Base-by-base conservation (phyloP, 805 yeast species). In the Vanderwaltozyma yarrowii region DNA sequence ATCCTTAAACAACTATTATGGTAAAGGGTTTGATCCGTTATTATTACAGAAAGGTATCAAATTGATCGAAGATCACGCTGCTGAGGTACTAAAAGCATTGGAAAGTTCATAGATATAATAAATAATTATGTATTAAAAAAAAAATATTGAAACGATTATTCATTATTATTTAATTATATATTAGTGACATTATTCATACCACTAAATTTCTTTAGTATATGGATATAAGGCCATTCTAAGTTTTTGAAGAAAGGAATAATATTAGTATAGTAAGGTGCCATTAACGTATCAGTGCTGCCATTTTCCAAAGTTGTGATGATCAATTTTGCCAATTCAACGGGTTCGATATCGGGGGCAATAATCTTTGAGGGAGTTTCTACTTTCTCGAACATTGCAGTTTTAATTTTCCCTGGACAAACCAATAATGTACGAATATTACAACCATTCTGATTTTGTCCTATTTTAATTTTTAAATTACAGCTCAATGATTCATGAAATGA, bases 371-470 rank as follows among this genome's bases (percentile, higher is more conserved):
- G 96, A 0, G 95, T 80, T 23, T 60, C 44, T 5, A 89, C 83
- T 2, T 78, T 77, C 14, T 65, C 64, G 56, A 89, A 89, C 85
- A 89, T 71, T 2, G 56, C 50, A 0, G 96, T 86, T 35, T 69
- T 71, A 44, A 89, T 58, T 54, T 89, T 96, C 0, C 97, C 97
- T 0, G 96, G 94, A 47, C 92, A 79, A 0, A 89, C 69, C 26
- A 89, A 64, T 39, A 89, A 61, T 0, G 94, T 80, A 46, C 78
- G 78, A 14, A 89, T 56, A 36, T 60, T 63, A 13, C 30, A 25
- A 5, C 30, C 52, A 6, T 13, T 13, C 15, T 17, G 14, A 4
- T 14, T 15, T 5, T 11, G 9, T 13, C 73, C 61, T 15, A 50
- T 52, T 6, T 21, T 32, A 17, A 0, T 73, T 67, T 0, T 80